These are phyloP conservation scores for Chloris gayana DNA, from an alignment of 176 grass and related monocot species.

Conservation along the genomic window DNA sequence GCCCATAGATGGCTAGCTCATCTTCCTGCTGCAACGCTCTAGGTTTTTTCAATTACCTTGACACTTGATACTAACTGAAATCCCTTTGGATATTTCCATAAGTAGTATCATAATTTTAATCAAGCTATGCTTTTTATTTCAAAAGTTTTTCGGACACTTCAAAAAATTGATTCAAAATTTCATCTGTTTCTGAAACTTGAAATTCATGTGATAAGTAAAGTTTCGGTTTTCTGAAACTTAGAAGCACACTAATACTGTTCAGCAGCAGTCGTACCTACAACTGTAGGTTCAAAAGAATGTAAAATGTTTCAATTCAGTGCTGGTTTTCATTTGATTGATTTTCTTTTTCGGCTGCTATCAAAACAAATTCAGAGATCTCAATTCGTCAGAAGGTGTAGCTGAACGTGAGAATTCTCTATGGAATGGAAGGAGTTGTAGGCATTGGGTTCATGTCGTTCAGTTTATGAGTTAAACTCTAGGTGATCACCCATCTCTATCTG, in stretches of 20 bases:
- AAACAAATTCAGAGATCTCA: background rate
- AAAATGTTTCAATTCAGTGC: background rate
- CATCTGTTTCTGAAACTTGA: background rate
- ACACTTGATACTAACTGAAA: no score
- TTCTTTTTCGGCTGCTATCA: background rate
- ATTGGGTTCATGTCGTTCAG: background rate
- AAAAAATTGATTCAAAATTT: background rate
- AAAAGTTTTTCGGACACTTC: no score
- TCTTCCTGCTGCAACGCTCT: no score
- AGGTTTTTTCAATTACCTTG: no score
- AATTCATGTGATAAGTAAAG: background rate
- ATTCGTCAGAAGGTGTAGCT: background rate
- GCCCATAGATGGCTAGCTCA: background rate
- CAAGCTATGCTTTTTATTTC: background rate
- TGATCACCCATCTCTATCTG: conserved; percentile 24
- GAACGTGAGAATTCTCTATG: background rate
- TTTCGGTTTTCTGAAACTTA: background rate
- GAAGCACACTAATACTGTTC: background rate
- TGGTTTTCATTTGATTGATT: background rate
- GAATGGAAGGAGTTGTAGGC: background rate
- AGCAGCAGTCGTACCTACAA: background rate
- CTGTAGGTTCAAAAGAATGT: background rate
- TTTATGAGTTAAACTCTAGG: background rate
- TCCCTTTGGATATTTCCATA: background rate
- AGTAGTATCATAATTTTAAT: background rate